Percentiles rank a stretch among this genome's conserved stretches.
These are phyloP conservation scores for Yamadazyma songkhlaensis DNA, from an alignment of 1,139 yeast genomes.

Conservation along the genomic window DNA sequence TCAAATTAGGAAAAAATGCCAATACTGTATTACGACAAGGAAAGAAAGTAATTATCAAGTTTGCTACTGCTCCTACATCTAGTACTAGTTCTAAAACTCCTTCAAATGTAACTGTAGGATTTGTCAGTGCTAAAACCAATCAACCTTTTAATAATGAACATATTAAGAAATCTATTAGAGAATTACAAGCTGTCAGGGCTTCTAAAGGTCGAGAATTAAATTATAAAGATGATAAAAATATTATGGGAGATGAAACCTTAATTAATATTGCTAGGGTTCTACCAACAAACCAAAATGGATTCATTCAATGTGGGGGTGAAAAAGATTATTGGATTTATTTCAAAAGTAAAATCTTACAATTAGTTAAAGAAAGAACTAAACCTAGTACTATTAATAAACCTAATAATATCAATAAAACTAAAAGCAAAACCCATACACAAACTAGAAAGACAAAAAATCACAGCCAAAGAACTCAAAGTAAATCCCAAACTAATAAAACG, in stretches of 20 bases:
- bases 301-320: constrained; percentile 37
- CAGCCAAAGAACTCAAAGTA: neutral
- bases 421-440: neutral
- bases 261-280: constrained; percentile 53
- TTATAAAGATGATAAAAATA: constrained; percentile 35
- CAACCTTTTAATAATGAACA: constrained; percentile 16
- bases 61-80: constrained; percentile 13
- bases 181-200: constrained; percentile 44
- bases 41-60: constrained; percentile 38
- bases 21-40: constrained; percentile 41
- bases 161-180: constrained; percentile 37
- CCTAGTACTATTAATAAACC: neutral
- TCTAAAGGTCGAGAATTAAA: constrained; percentile 42
- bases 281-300: constrained; percentile 56
- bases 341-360: constrained; percentile 36
- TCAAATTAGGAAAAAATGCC: constrained; percentile 57
- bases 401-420: neutral
- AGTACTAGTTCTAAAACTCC: neutral
- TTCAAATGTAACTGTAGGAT: constrained; percentile 6
- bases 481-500: too few species aligned
- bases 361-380: constrained; percentile 27
- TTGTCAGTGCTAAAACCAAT: constrained; percentile 16
- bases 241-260: constrained; percentile 49
- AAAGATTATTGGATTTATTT: constrained; percentile 50
- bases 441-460: neutral